Conservation (phyloP, 148 eudicot genomes). For the Oxyria digyna region DNA sequence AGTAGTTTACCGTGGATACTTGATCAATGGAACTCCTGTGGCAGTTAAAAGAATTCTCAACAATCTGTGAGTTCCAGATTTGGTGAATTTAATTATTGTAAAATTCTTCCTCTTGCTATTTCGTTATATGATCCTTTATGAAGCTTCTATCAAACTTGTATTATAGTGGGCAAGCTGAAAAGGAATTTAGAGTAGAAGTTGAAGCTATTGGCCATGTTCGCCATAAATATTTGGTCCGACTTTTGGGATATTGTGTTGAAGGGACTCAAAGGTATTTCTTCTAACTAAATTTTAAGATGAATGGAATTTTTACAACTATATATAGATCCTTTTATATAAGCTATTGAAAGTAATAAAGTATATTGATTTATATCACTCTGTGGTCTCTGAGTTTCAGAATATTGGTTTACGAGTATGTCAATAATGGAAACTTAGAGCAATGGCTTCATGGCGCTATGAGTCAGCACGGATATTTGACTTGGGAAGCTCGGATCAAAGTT, state of each 20-base stretch:
- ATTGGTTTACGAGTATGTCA: conserved; percentile 64
- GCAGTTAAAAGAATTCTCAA: conserved; percentile 61
- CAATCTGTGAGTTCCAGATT: conserved; percentile 35
- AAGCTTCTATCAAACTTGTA: background rate
- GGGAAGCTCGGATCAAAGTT: conserved; percentile 66
- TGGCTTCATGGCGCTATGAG: conserved; percentile 82
- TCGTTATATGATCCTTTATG: conserved; percentile 1
- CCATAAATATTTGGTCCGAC: conserved; percentile 58
- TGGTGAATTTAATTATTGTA: background rate
- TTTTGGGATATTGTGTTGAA: conserved; percentile 60
- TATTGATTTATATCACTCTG: too few relatives aligned
- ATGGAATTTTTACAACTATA: background rate
- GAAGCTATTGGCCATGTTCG: conserved; percentile 73
- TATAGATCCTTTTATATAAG: background rate
- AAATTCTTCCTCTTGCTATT: background rate
- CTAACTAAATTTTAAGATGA: background rate
- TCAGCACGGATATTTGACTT: conserved; percentile 58
- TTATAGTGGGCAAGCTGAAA: conserved; percentile 21
- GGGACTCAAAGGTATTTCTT: conserved; percentile 52
- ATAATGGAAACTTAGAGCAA: conserved; percentile 69
- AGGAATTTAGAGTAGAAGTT: conserved; percentile 64
- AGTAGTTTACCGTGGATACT: conserved; percentile 46
- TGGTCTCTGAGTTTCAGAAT: conserved; percentile 31
- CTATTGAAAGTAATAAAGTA: background rate
- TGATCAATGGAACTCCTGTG: conserved; percentile 54